Evolutionary conservation across 1,284 basidiomycete species (phyloP), one percentile per base, ranked within the genome.

Genomic region (Apiotrichum brassicae): DNA sequence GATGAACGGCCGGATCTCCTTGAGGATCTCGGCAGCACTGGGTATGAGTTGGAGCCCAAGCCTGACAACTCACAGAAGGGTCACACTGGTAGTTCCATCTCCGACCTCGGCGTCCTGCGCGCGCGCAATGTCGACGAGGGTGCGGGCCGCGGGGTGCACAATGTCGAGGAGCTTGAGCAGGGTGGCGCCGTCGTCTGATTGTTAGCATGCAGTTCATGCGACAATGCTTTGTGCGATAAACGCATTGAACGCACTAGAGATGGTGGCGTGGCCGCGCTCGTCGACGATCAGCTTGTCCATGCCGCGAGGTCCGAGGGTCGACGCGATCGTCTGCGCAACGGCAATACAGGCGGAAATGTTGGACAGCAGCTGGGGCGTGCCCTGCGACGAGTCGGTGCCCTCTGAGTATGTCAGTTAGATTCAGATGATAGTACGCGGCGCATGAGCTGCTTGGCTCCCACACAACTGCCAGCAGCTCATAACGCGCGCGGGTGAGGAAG

Each of bases 31-130:
- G 0, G 92, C 88, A 9, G 95, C 94, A 18, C 68, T 70, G 49
- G 19, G n/a, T n/a, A n/a, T n/a, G n/a, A n/a, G n/a, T n/a, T n/a
- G n/a, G n/a, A n/a, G n/a, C n/a, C n/a, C n/a, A n/a, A n/a, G n/a
- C n/a, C n/a, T n/a, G n/a, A n/a, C 13, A 11, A 52, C 68, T 56
- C 42, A 68, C 43, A 97, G 78, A 11, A 98, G 78, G 4, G 93
- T 89, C 6, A 99, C 95, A 66, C 84, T 91, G 5, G 95, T 99
- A 0, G 95, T 99, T 33, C 94, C 94, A 76, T 98, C 94, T 46
- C 94, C 94, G 42, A 98, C 91, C 74, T 98, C 94, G 18, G 94
- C 93, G 71, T 98, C 94, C 73, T 98, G 94, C 7, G 94, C 94
- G 35, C 94, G 83, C 36, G 93, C 94, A 69, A 97, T 97, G 68